Conservation (phyloP, 202 grass and related monocot genomes). For the Panicum hallii region DNA sequence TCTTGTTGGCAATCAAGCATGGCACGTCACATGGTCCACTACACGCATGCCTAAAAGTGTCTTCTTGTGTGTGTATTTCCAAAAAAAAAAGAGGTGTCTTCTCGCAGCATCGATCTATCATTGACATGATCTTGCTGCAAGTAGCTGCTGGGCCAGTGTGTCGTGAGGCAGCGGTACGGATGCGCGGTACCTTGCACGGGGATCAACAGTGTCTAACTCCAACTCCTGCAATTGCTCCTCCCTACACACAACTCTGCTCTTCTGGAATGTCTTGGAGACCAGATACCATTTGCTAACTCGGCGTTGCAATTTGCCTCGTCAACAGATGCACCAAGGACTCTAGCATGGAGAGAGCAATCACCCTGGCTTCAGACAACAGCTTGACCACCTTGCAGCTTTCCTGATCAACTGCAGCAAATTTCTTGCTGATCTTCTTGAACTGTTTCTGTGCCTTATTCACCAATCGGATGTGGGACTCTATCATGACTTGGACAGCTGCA, state of each 20-base stretch:
- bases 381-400: conserved; percentile 24
- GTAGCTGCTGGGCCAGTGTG: background rate
- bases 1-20: conserved; percentile 25
- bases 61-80: too few relatives aligned
- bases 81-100: too few relatives aligned
- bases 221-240: conserved; percentile 37
- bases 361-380: conserved; percentile 52
- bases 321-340: conserved; percentile 31
- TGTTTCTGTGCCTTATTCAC: conserved; percentile 52
- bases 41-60: too few relatives aligned
- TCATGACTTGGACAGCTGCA: conserved; percentile 16
- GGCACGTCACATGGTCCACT: conserved; percentile 30
- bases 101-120: too few relatives aligned
- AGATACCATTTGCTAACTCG: conserved; percentile 53
- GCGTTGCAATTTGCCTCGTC: background rate
- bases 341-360: conserved; percentile 44
- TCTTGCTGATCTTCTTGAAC: conserved; percentile 52
- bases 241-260: background rate
- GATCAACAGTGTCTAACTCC: conserved; percentile 36
- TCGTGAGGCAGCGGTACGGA: conserved; percentile 1
- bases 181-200: conserved; percentile 21
- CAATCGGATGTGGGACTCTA: conserved; percentile 18
- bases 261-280: conserved; percentile 44
- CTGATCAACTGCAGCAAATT: conserved; percentile 15
- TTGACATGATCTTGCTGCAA: too few relatives aligned